Evolutionary conservation across 2,329 filamentous ascomycete genomes (phyloP).

Genomic region (Epichloe sp.): DNA sequence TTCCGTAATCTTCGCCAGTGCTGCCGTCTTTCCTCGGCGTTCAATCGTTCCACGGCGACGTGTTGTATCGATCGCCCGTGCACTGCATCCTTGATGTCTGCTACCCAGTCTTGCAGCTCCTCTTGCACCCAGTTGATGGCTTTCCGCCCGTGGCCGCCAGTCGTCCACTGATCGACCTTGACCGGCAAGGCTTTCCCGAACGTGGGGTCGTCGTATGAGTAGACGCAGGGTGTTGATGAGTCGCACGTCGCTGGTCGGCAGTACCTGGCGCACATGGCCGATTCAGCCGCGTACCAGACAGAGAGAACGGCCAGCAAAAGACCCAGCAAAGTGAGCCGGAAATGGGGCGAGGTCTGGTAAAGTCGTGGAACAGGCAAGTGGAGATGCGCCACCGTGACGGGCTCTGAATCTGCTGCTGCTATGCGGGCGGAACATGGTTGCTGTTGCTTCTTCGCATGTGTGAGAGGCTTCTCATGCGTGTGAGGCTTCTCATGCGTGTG

Average conservation of each 20-base stretch:
- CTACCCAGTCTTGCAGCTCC: constrained; percentile 31
- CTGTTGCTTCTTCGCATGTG: background rate
- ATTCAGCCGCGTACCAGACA: constrained; percentile 44
- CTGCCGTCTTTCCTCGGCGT: constrained; percentile 32
- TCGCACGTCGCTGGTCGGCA: constrained; percentile 41
- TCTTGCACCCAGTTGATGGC: constrained; percentile 25
- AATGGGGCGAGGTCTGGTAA: constrained; percentile 28
- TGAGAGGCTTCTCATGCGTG: background rate
- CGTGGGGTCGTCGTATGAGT: constrained; percentile 43
- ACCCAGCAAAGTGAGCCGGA: constrained; percentile 36
- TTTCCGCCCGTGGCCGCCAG: constrained; percentile 35
- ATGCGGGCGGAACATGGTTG: constrained; percentile 9
- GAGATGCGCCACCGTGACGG: constrained; percentile 21
- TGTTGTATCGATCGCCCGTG: constrained; percentile 31
- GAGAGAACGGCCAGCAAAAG: constrained; percentile 28
- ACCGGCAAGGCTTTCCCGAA: constrained; percentile 48
- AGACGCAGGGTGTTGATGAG: constrained; percentile 31
- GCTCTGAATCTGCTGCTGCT: constrained; percentile 2
- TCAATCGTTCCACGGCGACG: constrained; percentile 29
- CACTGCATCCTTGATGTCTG: constrained; percentile 33
- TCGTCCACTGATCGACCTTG: constrained; percentile 49
- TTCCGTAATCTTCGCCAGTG: constrained; percentile 38
- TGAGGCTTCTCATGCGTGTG: background rate
- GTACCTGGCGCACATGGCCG: constrained; percentile 37
- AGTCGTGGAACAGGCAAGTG: constrained; percentile 33